Evolutionary conservation across 768 basidiomycete genomes (phyloP), one percentile per base, ranked within the genome.

Genomic region (Tylopilus rubrobrunneus): DNA sequence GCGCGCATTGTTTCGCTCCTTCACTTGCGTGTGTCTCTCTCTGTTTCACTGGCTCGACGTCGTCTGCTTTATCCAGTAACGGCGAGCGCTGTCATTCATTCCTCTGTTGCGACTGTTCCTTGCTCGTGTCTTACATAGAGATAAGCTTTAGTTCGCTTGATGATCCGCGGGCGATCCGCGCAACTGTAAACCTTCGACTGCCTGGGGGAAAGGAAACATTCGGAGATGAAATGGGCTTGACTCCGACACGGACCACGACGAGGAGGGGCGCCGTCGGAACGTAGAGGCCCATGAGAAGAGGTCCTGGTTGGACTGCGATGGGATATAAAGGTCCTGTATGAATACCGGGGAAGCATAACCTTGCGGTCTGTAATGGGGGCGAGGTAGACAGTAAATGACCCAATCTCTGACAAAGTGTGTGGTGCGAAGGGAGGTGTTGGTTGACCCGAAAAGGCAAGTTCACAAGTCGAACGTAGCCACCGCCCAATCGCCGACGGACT

Each of bases 171-270:
- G 50, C 41, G 54, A 53, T 63, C 59, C 58, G 66, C 64, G 63
- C 27, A 55, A 65, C 60, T 39, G 55, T 56, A 60, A 66, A 64
- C 51, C 53, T 61, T 62, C 46, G 49, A 17, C 42, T 44, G 28
- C 27, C 23, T 45, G 46, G 45, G 45, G 47, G 53, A 29, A 31
- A 40, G 39, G 45, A 56, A 55, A 59, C 53, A 56, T 56, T 64
- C 62, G 64, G 67, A 66, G 62, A 66, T 68, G 57, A 55, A 64
- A 63, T 54, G 41, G 7, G 41, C 57, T 44, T 36, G 62, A 67
- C 67, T 64, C 67, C 62, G 62, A 59, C 56, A 48, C 39, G 7
- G 23, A 27, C 41, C 21, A 39, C 37, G 14, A 19, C n/a, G n/a
- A 17, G 36, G 21, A n/a, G 21, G 1, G 28, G 21, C 45, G 23